Evolutionary conservation across 495 filamentous ascomycete genomes (phyloP), one percentile per base, ranked within the genome.

Genomic region (Xylaria intraflava): DNA sequence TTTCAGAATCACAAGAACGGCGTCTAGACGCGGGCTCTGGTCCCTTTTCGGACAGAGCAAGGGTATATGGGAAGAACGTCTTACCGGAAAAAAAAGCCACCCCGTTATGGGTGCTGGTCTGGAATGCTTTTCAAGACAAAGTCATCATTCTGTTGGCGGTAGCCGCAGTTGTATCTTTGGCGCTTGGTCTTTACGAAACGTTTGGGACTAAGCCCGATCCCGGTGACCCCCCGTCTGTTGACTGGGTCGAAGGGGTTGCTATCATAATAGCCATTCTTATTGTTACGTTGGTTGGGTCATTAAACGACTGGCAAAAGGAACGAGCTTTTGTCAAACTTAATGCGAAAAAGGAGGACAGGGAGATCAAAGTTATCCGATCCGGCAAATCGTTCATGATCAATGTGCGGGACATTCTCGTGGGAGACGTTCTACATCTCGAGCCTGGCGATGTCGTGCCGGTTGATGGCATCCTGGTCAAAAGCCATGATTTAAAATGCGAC

Each of bases 361-460:
- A 75, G 29, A 78, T 94, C 51, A 90, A 89, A 55, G 82, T 87
- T 16, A 76, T 86, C 38, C 83, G 89, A 14, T 91, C 87, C 3
- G 89, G 89, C 39, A 85, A 80, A 60, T 85, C 82, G 0, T 73
- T 75, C 40, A 85, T 89, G 68, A 84, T 96, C 29, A 89, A 85
- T 0, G 79, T 95, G 30, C 80, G 86, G 62, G 87, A 94, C 58
- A 67, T 96, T 30, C 74, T 90, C 5, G 90, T 87, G 16, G 91
- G 91, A 33, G 91, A 95, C 63, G 78, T 96, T 17, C 76, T 95
- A 56, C 80, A 86, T 56, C 67, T 95, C 24, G 88, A 94, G 65
- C 84, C 89, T n/a, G 91, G 91, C 53, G 90, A 96, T 62, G 77
- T 95, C 62, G 79, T 95, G 51, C 86, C 87, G 0, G 87, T 86